A percentile compares a stretch with the other conserved stretches of the same genome.
Evolutionary conservation across 2,329 filamentous ascomycete genomes (phyloP).

Genomic region (Paecilomyces sp.): DNA sequence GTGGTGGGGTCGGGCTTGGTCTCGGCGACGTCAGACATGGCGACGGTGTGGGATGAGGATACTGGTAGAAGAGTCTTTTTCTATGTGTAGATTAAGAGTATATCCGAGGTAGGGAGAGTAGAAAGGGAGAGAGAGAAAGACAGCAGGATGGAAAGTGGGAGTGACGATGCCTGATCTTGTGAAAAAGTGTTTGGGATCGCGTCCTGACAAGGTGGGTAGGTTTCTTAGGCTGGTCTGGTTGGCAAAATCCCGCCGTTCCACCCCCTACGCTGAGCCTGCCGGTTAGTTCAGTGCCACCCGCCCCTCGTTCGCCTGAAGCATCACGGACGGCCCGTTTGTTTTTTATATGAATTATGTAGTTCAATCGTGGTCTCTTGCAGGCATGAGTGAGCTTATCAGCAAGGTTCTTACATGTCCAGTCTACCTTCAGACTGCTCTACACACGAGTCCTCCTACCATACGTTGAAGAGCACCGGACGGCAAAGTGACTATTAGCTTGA

Average conservation of each 20-base stretch:
- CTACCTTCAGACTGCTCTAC: not conserved
- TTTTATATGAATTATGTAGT: not conserved
- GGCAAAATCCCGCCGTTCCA: slow-evolving; percentile 7
- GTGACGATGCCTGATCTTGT: not conserved
- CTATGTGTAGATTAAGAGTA: slow-evolving; percentile 2
- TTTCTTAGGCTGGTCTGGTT: slow-evolving; percentile 11
- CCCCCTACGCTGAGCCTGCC: slow-evolving; percentile 1
- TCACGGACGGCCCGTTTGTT: not conserved
- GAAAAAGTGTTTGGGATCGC: not conserved
- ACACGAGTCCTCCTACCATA: not conserved
- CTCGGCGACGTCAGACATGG: slow-evolving; percentile 38
- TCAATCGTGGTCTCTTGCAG: not conserved
- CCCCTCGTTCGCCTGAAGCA: not conserved
- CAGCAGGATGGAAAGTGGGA: not conserved
- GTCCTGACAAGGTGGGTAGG: slow-evolving; percentile 14
- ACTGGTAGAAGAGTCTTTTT: not conserved
- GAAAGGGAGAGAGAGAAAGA: not conserved
- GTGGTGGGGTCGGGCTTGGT: slow-evolving; percentile 38
- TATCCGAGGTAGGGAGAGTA: not conserved
- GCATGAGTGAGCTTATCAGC: not conserved
- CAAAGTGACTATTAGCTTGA: not conserved
- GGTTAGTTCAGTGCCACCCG: slow-evolving; percentile 13
- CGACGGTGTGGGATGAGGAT: slow-evolving; percentile 7
- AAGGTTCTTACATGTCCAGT: not conserved
- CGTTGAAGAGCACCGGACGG: not conserved